A percentile compares a stretch with the other conserved stretches of the same genome.
phyloP scores from a whole-genome alignment of 345 rosid genomes.

The Bruguiera sexangula region DNA sequence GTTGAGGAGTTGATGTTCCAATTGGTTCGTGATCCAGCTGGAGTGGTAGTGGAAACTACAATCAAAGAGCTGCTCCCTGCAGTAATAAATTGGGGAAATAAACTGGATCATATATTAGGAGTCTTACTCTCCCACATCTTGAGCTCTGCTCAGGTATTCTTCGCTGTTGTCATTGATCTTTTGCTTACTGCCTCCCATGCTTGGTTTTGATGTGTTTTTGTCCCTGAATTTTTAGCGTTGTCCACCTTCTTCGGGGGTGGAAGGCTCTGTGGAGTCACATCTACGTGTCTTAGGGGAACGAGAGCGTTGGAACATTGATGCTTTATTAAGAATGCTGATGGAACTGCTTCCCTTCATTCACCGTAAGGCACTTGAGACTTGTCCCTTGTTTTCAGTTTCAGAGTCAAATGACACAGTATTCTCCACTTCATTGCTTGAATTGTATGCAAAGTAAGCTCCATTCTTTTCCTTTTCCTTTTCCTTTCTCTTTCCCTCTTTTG shows the following conservation, averaged over 20 bases:
- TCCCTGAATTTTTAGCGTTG: constrained; percentile 53
- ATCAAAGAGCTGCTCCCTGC: constrained; percentile 82
- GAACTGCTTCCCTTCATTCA: constrained; percentile 73
- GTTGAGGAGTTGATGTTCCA: constrained; percentile 97
- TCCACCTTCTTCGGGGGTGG: constrained; percentile 94
- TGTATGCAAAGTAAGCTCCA: constrained; percentile 60
- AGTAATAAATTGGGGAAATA: constrained; percentile 78
- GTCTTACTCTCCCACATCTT: constrained; percentile 67
- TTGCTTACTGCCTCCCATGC: background rate
- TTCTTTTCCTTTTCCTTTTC: background rate
- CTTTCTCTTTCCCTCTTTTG: background rate
- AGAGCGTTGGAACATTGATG: constrained; percentile 92
- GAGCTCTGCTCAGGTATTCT: constrained; percentile 74
- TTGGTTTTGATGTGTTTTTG: constrained; percentile 11
- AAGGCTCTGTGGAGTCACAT: constrained; percentile 89
- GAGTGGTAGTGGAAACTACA: constrained; percentile 90
- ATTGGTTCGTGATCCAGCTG: constrained; percentile 84
- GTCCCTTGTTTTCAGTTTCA: constrained; percentile 63
- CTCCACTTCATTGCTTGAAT: constrained; percentile 57
- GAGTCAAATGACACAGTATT: constrained; percentile 43
- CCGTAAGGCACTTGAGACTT: constrained; percentile 70
- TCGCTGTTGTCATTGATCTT: constrained; percentile 16
- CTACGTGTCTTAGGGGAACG: constrained; percentile 87
- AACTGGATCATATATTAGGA: constrained; percentile 71
- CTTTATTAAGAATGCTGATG: constrained; percentile 71